Evolutionary conservation across 495 filamentous ascomycete genomes (phyloP), one percentile per base, ranked within the genome.

Genomic region (Xylaria castorea): DNA sequence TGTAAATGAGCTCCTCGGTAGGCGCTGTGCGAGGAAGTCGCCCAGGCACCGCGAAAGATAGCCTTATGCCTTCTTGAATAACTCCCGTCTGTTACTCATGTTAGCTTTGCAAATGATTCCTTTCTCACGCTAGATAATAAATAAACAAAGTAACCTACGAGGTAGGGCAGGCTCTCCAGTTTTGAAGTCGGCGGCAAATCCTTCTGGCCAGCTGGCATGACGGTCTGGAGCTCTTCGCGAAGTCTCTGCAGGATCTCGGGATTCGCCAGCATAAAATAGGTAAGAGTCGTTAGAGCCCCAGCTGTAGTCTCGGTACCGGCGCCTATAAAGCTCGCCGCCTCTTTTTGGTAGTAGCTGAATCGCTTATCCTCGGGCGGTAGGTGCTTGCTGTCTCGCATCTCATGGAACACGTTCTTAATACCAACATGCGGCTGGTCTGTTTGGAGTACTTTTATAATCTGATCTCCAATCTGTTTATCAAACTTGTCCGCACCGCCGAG

Each of bases 261-360:
- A 40, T 82, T 80, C 16, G 75, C 72, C 8, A 85, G 75, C 27
- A 86, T 20, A 72, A 82, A 75, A 66, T 79, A 85, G 25, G 81
- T 81, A 7, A 78, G 71, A 63, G 81, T 76, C 0, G 76, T 72
- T 6, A 84, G 63, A 20, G 85, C 80, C 57, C 79, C 81, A 9
- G 80, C 82, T 1, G 82, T 84, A 4, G 85, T 88, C 66, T 84
- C 83, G 34, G 80, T 82, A n/a, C 88, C 88, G 8, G 85, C 87
- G 7, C 77, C 79, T 16, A 88, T 74, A 2, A 89, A 65, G 6
- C 79, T 74, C 32, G 79, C 74, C 6, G 82, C 85, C 68, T 89
- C 86, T 27, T 81, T 77, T 7, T 75, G 74, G 27, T 89, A 74
- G 12, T 85, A 78, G 20, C 57, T 66, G 0, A 75, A 50, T 1